phyloP scores from a whole-genome alignment of 164 flowering plant species.

The Magnolia officinalis region DNA sequence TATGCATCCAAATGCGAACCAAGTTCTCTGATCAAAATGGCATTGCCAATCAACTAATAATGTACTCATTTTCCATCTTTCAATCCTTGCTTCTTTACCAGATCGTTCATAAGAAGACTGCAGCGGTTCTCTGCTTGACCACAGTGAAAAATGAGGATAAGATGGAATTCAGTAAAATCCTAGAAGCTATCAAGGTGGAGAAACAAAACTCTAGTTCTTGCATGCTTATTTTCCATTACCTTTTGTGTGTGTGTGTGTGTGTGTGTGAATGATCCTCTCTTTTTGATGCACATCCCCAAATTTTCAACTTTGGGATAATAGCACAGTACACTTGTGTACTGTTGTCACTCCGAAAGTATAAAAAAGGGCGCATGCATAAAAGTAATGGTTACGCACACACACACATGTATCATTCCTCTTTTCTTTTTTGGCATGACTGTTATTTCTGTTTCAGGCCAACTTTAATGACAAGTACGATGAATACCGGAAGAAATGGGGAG shows the following conservation, averaged over 20 bases:
- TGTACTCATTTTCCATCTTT: not conserved
- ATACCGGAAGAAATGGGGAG: slow-evolving; percentile 81
- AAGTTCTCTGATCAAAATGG: not conserved
- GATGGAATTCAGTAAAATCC: slow-evolving; percentile 72
- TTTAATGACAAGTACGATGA: slow-evolving; percentile 50
- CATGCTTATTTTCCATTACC: not conserved
- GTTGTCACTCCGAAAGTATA: no score
- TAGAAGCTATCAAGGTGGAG: slow-evolving; percentile 76
- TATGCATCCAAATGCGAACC: not conserved
- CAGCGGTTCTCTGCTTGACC: slow-evolving; percentile 66
- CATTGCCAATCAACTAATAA: not conserved
- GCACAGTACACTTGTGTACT: no score
- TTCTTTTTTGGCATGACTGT: not conserved
- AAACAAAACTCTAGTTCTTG: not conserved
- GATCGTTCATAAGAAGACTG: slow-evolving; percentile 39
- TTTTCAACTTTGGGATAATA: no score
- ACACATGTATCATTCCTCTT: no score
- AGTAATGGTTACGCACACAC: no score
- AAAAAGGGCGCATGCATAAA: no score
- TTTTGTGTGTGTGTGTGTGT: not conserved
- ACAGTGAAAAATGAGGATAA: slow-evolving; percentile 85
- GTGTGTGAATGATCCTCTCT: no score
- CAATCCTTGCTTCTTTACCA: not conserved
- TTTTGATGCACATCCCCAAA: no score
- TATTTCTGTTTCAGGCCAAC: slow-evolving; percentile 15